Conservation (phyloP, 1,284 basidiomycete species). For the Pseudozyma flocculosa region DNA sequence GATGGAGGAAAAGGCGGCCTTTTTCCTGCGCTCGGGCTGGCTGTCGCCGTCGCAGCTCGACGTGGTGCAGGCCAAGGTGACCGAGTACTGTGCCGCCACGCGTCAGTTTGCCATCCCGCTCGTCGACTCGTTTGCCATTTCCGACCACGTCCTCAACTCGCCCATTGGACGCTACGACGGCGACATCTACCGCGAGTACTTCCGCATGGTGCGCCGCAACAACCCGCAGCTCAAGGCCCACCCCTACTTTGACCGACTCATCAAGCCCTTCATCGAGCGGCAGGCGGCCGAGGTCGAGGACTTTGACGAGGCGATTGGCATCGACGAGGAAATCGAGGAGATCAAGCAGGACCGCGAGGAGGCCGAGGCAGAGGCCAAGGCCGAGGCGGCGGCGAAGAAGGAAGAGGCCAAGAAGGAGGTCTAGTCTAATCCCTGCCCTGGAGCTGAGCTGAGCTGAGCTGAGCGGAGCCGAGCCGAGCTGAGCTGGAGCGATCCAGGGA, state of each 20-base stretch:
- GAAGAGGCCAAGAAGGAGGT: constrained; percentile 4
- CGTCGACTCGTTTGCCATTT: constrained; percentile 63
- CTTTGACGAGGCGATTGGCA: constrained; percentile 59
- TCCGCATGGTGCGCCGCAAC: constrained; percentile 48
- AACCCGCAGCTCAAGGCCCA: constrained; percentile 59
- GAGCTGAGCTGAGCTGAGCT: too few relatives aligned
- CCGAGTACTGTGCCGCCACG: constrained; percentile 61
- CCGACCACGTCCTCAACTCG: constrained; percentile 66
- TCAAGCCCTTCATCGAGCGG: constrained; percentile 64
- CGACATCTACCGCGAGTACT: constrained; percentile 55
- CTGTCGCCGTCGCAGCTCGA: constrained; percentile 61
- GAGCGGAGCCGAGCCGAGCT: too few relatives aligned
- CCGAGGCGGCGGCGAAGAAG: constrained; percentile 17
- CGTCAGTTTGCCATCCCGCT: constrained; percentile 62
- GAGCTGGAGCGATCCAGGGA: too few relatives aligned
- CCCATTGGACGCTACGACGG: constrained; percentile 61
- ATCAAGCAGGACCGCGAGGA: constrained; percentile 53
- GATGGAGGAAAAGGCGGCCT: constrained; percentile 65
- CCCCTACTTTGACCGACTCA: constrained; percentile 64
- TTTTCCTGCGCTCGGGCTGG: constrained; percentile 62
- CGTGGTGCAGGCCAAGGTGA: constrained; percentile 60
- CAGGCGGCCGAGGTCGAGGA: constrained; percentile 58
- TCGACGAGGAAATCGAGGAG: constrained; percentile 61
- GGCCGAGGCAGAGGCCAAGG: constrained; percentile 44
- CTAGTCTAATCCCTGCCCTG: too few relatives aligned